Base-by-base conservation (phyloP, 495 filamentous ascomycete species). In the Amorphotheca resinae region DNA sequence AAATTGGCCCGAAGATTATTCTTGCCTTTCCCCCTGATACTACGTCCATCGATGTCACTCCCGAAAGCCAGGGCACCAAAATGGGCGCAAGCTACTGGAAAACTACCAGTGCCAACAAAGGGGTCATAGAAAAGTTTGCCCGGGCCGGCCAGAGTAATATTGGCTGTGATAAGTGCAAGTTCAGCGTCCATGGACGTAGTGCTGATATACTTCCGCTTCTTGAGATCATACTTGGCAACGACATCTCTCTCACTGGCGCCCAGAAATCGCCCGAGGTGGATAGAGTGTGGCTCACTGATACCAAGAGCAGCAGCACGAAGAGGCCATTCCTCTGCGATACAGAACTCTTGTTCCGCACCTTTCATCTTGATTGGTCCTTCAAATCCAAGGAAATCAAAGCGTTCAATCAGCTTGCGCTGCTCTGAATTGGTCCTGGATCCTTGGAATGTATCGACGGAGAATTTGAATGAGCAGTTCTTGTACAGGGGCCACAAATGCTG, bases 131-230 rank as follows among this genome's bases (percentile, higher is more conserved):
- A 75, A 1, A 95, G 49, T 59, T 82, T 93, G 1, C 82, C 87
- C 0, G 87, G 83, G 0, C 65, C 81, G 0, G 87, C 84, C 11
- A 81, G 75, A 0, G 85, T 80, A 38, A 99, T 73, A 57, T 99
- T 99, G 0, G 87, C 88, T 0, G 87, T 96, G 18, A 99, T 67
- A 1, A 99, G 74, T 18, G 84, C 80, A 31, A 99, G 66, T 56
- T 95, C 93, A 0, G 93, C 80, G 59, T 96, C 91, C 88, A 99
- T 95, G 9, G 82, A 86, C 0, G 91, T 99, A 0, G 88, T 96
- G 53, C 81, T 84, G 53, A 99, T 95, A 56, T 96, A 96, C 32
- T 67, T 65, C 5, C 91, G 72, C 60, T 91, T 93, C 64, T 99
- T 99, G 9, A 99, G 67, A 55, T 88, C 86, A 51, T 91, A 87